Conservation (phyloP, 2,329 filamentous ascomycete species). For the Aspergillus viridinutans region DNA sequence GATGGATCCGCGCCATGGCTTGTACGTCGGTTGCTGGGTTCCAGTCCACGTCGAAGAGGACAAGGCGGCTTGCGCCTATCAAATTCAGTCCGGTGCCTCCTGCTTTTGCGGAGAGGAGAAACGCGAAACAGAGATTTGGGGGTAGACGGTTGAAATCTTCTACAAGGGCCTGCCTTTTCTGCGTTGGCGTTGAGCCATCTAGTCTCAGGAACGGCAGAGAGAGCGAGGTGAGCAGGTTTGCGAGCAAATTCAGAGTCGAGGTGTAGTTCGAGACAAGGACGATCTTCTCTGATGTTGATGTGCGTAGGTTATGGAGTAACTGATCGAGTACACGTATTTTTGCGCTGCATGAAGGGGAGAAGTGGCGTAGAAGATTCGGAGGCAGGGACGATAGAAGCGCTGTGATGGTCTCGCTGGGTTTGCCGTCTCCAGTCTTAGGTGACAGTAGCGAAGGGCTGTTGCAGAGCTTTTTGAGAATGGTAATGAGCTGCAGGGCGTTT, state of each 20-base stretch:
- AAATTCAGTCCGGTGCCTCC: constrained; percentile 68
- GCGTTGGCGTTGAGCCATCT: constrained; percentile 61
- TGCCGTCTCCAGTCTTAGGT: constrained; percentile 46
- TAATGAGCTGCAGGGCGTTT: constrained; percentile 64
- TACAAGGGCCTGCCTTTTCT: constrained; percentile 63
- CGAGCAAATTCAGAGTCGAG: constrained; percentile 64
- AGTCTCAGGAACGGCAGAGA: constrained; percentile 62
- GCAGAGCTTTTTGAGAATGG: constrained; percentile 68
- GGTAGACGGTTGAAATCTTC: constrained; percentile 64
- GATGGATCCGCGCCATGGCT: constrained; percentile 70
- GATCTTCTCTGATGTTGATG: constrained; percentile 63
- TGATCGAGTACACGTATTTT: constrained; percentile 66
- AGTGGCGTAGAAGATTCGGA: constrained; percentile 49
- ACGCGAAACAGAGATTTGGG: constrained; percentile 58
- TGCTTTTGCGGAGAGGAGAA: constrained; percentile 68
- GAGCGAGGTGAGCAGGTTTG: constrained; percentile 56
- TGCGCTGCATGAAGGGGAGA: constrained; percentile 55
- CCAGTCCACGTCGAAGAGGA: constrained; percentile 73
- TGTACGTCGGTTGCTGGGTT: constrained; percentile 70
- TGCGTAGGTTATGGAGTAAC: constrained; percentile 58
- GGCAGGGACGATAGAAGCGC: constrained; percentile 53
- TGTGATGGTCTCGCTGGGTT: constrained; percentile 45
- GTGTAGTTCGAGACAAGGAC: constrained; percentile 76
- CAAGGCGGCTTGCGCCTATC: constrained; percentile 64
- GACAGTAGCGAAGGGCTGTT: constrained; percentile 64